phyloP scores from a whole-genome alignment of 2,329 filamentous ascomycete species.

The Ceratocystis colombiana region DNA sequence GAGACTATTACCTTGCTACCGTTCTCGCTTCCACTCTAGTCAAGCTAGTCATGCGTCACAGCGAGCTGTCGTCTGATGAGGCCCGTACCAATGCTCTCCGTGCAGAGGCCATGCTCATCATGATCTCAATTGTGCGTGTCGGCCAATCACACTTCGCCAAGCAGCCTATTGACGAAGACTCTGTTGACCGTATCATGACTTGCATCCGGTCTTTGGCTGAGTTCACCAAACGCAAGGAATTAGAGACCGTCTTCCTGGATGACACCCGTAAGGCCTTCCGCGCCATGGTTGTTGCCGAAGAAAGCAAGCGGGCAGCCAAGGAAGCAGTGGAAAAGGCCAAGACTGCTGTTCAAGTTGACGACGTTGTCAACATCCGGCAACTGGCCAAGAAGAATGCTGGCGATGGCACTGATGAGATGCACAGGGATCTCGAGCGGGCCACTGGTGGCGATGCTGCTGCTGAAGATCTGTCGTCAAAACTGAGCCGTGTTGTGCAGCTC shows the following conservation, averaged over 20 bases:
- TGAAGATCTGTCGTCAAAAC: conserved; percentile 84
- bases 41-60: conserved; percentile 95
- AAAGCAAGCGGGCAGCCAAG: conserved; percentile 94
- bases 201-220: conserved; percentile 88
- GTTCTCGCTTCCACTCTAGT: conserved; percentile 93
- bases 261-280: conserved; percentile 94
- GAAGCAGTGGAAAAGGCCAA: conserved; percentile 88
- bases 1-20: conserved; percentile 90
- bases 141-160: conserved; percentile 99
- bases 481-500: conserved; percentile 90
- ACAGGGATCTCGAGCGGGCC: conserved; percentile 83
- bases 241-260: conserved; percentile 85
- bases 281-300: conserved; percentile 92
- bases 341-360: conserved; percentile 88
- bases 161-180: conserved; percentile 93
- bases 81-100: conserved; percentile 87
- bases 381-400: conserved; percentile 79
- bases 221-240: conserved; percentile 77
- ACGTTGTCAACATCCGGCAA: conserved; percentile 86
- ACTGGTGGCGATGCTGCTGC: conserved; percentile 76
- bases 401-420: conserved; percentile 75
- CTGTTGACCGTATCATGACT: conserved; percentile 96
- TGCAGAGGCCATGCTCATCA: conserved; percentile 97
- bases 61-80: conserved; percentile 76
- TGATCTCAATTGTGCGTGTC: conserved; percentile 97